phyloP scores from a whole-genome alignment of 1,139 yeast genomes.

The Blastobotrys indianensis region DNA sequence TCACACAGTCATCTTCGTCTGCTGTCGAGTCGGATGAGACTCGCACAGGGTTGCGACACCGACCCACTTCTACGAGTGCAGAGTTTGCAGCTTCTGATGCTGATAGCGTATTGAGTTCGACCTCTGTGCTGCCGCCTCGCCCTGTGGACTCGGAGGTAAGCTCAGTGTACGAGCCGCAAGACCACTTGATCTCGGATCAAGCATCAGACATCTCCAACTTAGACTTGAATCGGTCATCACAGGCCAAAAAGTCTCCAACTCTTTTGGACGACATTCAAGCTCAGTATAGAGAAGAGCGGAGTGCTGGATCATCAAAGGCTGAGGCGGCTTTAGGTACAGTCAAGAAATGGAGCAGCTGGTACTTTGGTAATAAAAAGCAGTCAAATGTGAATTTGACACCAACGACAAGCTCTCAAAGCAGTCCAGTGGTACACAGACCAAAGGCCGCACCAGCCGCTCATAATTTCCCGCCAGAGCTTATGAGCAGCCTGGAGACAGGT shows the following conservation, averaged over 20 bases:
- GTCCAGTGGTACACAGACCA: not conserved
- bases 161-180: too few relatives aligned
- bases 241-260: too few relatives aligned
- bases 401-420: not conserved
- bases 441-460: constrained; percentile 24
- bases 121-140: not conserved
- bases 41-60: not conserved
- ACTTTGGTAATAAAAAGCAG: constrained; percentile 24
- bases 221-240: too few relatives aligned
- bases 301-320: constrained; percentile 2
- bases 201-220: too few relatives aligned
- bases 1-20: not conserved
- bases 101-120: too few relatives aligned
- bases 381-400: not conserved
- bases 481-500: constrained; percentile 17
- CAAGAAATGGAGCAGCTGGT: constrained; percentile 31
- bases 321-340: constrained; percentile 24
- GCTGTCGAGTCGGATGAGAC: not conserved
- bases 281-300: not conserved
- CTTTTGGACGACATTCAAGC: not conserved
- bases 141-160: constrained; percentile 1
- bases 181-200: too few relatives aligned
- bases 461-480: constrained; percentile 29
- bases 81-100: too few relatives aligned
- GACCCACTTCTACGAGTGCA: not conserved